Evolutionary conservation across 306 rosid genomes (phyloP).

Genomic region (Malus sylvestris): DNA sequence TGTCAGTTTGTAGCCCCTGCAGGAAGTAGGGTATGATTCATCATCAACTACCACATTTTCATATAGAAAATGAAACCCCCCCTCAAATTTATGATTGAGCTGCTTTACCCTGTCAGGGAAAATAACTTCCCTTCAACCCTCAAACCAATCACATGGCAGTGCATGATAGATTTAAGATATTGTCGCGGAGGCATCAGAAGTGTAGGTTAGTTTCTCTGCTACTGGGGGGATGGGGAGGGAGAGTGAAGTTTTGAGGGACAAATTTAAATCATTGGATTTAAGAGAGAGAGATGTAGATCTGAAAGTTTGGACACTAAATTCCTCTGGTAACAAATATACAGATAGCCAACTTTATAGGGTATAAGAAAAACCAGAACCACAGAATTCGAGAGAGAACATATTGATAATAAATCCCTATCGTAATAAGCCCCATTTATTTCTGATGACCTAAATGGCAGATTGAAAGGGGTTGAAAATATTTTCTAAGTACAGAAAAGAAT

Average conservation of each 20-base stretch:
- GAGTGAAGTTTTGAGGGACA: background rate
- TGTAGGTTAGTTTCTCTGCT: background rate
- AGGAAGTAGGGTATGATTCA: slow-evolving; percentile 33
- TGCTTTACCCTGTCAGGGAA: background rate
- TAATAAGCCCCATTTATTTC: slow-evolving; percentile 62
- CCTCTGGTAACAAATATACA: slow-evolving; percentile 4
- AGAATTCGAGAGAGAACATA: slow-evolving; percentile 23
- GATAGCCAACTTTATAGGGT: background rate
- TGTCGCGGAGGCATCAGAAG: too few species aligned
- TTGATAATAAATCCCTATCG: slow-evolving; percentile 37
- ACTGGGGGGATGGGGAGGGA: background rate
- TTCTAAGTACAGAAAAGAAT: slow-evolving; percentile 90
- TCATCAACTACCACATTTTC: slow-evolving; percentile 9
- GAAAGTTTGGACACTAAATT: background rate
- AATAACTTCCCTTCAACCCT: background rate
- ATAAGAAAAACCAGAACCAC: slow-evolving; percentile 23
- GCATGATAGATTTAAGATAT: too few species aligned
- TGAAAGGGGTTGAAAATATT: slow-evolving; percentile 41
- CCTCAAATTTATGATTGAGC: slow-evolving; percentile 11
- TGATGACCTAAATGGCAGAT: slow-evolving; percentile 32
- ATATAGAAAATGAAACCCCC: background rate
- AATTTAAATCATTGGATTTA: slow-evolving; percentile 8
- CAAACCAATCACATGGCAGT: background rate
- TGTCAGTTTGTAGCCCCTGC: slow-evolving; percentile 49
- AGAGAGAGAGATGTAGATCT: slow-evolving; percentile 1